Evolutionary conservation across 768 basidiomycete genomes (phyloP).

Genomic region (Phylloporus arenicola): DNA sequence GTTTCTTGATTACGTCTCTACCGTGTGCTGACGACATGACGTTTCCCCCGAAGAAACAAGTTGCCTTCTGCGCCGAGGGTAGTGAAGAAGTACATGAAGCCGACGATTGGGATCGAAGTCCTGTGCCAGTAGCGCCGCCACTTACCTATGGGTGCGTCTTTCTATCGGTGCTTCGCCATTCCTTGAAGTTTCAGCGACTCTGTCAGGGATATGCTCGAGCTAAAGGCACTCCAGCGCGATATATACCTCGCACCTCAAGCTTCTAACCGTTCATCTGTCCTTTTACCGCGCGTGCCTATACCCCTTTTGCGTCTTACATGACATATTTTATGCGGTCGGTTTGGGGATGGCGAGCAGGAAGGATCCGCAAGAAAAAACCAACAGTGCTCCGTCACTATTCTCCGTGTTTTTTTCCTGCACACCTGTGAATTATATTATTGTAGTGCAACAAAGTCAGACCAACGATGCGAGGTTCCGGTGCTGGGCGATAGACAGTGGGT

Average conservation of each 20-base stretch:
- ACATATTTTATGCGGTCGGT: neutral
- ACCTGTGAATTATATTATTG: neutral
- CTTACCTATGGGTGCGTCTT: constrained; percentile 65
- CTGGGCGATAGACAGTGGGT: no score
- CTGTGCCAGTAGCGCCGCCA: constrained; percentile 55
- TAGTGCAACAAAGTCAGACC: no score
- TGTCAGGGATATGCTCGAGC: constrained; percentile 56
- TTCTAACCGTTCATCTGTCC: constrained; percentile 36
- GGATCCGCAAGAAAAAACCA: neutral
- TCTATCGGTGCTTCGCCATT: neutral
- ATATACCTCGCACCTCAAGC: constrained; percentile 56
- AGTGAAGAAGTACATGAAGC: constrained; percentile 57
- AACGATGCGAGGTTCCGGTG: no score
- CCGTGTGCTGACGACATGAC: neutral
- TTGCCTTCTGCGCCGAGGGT: constrained; percentile 53
- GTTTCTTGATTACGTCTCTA: neutral
- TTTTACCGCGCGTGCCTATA: constrained; percentile 54
- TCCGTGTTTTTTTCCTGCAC: neutral
- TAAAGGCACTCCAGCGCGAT: constrained; percentile 63
- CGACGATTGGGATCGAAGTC: constrained; percentile 79
- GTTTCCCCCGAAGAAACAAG: constrained; percentile 40
- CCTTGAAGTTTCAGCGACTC: neutral
- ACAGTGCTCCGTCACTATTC: neutral
- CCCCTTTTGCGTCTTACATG: constrained; percentile 51
- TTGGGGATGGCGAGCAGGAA: neutral